Evolutionary conservation across 176 grass and related monocot genomes (phyloP), one percentile per base, ranked within the genome.

Genomic region (Juncus inflexus): DNA sequence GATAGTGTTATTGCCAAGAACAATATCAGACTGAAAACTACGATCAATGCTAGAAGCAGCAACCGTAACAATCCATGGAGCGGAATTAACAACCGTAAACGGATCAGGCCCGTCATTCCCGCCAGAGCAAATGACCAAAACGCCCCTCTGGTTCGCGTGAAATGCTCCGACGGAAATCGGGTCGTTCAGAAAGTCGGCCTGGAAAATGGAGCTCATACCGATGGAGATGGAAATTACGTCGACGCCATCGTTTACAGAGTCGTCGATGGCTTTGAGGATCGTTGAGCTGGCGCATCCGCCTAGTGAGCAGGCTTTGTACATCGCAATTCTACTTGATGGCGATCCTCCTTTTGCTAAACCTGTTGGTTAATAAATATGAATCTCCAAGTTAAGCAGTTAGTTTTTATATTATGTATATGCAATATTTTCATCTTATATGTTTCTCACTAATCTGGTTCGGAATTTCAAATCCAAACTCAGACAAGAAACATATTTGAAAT

Each of bases 51-150:
- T 91, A 0, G 92, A 97, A 47, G 92, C 92, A 2, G 82, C 92
- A 14, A 97, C 87, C 37, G 92, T 97, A 51, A 97, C 53, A 40
- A 97, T 81, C 92, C 92, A 97, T 9, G 92, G 92, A 41, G 87
- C 87, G 1, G 87, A 64, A 76, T 97, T 97, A 55, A 97, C 87
- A 41, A 91, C 87, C 43, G 87, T 89, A 79, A 72, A 89, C 2
- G 87, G 92, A 49, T 84, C 76, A 1, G 92, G 92, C 7, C 92
- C 92, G 61, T 97, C 92, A 79, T 97, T 97, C 35, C 92, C 92
- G 59, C 74, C 87, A 14, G 92, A 97, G 75, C 92, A 97, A 43
- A 89, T 78, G 2, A 97, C 92, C n/a, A 97, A 64, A 37, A 97
- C 77, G n/a, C 92, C 87, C 67, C 66, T 79, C 63, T 79, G 79